Conservation (phyloP, 2,329 filamentous ascomycete genomes). For the Diaporthe destruens region DNA sequence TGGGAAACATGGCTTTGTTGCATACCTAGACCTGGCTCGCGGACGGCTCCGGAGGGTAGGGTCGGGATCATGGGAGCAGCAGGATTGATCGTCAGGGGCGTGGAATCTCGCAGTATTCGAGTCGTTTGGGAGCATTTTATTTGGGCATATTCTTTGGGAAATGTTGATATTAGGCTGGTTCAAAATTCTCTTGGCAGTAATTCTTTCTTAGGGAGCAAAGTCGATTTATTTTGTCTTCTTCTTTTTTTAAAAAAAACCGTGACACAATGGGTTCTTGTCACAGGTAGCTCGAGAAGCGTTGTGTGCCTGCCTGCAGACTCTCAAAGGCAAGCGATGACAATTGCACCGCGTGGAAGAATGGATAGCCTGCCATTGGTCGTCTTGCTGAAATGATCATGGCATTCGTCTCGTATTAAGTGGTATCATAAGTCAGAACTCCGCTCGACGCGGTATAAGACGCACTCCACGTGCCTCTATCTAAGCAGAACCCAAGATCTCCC, state of each 20-base stretch:
- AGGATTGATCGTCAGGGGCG: conserved; percentile 12
- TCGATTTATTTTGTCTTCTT: background rate
- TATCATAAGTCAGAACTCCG: conserved; percentile 29
- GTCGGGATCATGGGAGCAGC: conserved; percentile 2
- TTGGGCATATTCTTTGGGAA: conserved; percentile 14
- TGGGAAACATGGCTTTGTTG: conserved; percentile 12
- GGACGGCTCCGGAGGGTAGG: background rate
- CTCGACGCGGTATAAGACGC: conserved; percentile 4
- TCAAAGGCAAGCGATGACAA: background rate
- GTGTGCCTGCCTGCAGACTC: background rate
- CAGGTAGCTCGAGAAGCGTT: background rate
- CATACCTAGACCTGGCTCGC: conserved; percentile 30
- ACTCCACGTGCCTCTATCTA: conserved; percentile 4
- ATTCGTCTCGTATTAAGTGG: conserved; percentile 26
- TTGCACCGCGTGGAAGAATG: background rate
- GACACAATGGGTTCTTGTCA: background rate
- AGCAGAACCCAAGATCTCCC: conserved; percentile 18
- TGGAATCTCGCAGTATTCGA: background rate
- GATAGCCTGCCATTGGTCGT: no score
- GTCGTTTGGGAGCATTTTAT: conserved; percentile 15
- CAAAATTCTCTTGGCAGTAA: conserved; percentile 17
- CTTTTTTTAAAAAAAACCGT: background rate
- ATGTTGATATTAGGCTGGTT: background rate
- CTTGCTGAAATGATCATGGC: background rate
- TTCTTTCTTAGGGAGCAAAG: conserved; percentile 16